Base-by-base conservation (phyloP, 495 filamentous ascomycete species). In the Penicillium subrubescens region DNA sequence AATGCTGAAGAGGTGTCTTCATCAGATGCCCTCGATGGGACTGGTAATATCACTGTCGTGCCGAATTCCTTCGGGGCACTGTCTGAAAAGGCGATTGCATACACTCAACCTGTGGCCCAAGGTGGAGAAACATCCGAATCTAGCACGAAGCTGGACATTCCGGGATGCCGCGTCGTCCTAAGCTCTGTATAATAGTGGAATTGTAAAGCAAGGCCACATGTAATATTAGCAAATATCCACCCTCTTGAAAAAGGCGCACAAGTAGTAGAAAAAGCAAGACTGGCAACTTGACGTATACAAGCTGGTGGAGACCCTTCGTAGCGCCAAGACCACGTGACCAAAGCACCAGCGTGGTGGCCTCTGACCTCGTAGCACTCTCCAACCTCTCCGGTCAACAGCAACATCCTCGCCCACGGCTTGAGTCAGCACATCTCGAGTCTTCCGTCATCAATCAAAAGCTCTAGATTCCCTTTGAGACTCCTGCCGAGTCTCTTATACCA, bases 41-140 rank as follows among this genome's bases (percentile, higher is more conserved):
- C 61, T 58, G 73, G 67, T 25, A 64, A 68, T 35, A 39, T 83
- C 33, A 44, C 63, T 5, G 61, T 70, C 21, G 35, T 77, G 6
- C 70, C 72, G 33, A 72, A 74, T 57, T 69, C 72, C 21, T 85
- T 86, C 64, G 82, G 83, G 3, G 81, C 81, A 46, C 62, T 84
- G 41, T 84, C 82, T 8, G 82, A 83, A 55, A 80, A 82, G 61
- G 80, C 78, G 21, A 81, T 86, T 56, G 79, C 75, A 15, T 82
- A 79, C 61, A 66, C 72, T 21, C 77, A 77, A 59, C 74, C 74
- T 17, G 29, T 73, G 41, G 14, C 52, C 39, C 57, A 61, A 48
- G 54, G 37, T 11, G 65, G 48, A 57, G 61, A 51, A 23, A 46
- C 19, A 29, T 53, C 60, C 8, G 63, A 70, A 31, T 75, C 70